Base-by-base conservation (phyloP, 1,284 basidiomycete genomes). In the Bondarzewia mesenterica region DNA sequence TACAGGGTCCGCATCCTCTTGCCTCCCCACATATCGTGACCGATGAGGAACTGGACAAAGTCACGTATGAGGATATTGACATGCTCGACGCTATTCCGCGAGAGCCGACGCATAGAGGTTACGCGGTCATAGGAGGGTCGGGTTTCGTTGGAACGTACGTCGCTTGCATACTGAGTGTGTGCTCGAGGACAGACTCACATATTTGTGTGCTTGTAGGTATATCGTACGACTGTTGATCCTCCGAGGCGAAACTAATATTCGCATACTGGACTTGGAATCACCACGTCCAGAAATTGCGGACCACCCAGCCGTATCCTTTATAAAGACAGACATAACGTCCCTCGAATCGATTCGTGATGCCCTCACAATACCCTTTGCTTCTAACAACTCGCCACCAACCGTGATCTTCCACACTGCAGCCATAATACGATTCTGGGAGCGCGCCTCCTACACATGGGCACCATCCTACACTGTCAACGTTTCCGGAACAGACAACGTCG, bases 401-500 rank as follows among this genome's bases (percentile, higher is more conserved):
- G 61, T 67, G 6, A 63, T 67, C 35, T 63, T 60, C 49, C 63
- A 67, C 47, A 63, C 59, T 1, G 66, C 65, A 3, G 65, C 63
- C 5, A 52, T 53, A 21, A 66, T 67, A 21, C 60, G 63, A 18
- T 67, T 67, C 53, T 67, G 65, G 63, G 64, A 67, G 45, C 63
- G 66, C 7, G 52, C 54, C 4, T 52, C 56, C 2, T 67, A 67
- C 39, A 59, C 63, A 22, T 65, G 59, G 57, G 22, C 52, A 14
- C 48, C 59, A 2, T 63, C 65, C 4, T 59, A 63, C 46, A 41
- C 47, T 2, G 57, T 67, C 7, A 68, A 68, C 26, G 66, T 68
- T 12, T 38, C 41, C 4, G 66, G 65, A 5, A 63, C 63, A 4
- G 46, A 50, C 16, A 65, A 64, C 42, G 50, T 68, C 2, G 52